Evolutionary conservation across 352 stramenopile species (phyloP), one percentile per base, ranked within the genome.

Genomic region (Pythium dissimile): DNA sequence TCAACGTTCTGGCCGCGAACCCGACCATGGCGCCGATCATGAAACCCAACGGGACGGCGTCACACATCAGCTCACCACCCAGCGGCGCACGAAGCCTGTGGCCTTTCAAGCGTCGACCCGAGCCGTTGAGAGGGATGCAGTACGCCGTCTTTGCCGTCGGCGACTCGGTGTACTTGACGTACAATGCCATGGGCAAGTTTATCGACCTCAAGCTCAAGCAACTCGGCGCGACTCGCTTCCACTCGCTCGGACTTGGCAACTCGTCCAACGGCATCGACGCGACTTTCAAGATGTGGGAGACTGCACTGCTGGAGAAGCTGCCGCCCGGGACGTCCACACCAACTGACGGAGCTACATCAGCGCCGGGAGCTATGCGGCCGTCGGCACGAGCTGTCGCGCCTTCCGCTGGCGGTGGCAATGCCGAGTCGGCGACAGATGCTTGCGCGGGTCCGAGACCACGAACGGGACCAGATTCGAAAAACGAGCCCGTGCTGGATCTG

Each of bases 61-160:
- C n/a, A n/a, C 11, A 26, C 20, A 21, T 21, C 32, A 3, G 35
- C 23, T 32, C 16, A 34, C 34, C 34, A 28, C 20, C 16, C 7
- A 30, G 27, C 46, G n/a, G 3, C 28, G n/a, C 21, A 23, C 8
- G 27, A 20, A 1, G 1, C 47, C 13, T 39, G 13, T 57, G 35
- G 50, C 24, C 50, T 9, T 57, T 60, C 10, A 3, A 20, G 1
- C 18, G 30, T 3, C 41, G 24, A 3, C 48, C 23, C 2, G 21
- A n/a, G 21, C 59, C 39, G 4, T 27, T 68, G 1, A 15, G 3
- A 7, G 74, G 69, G 18, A 55, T 96, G 49, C 67, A 96, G 38
- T 99, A 86, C 67, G 78, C 87, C 9, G 94, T 98, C 0, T 99
- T 99, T 86, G 96, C 94, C 32, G 76, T 99, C 4, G 97, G 95